Percentiles rank a stretch among this genome's conserved stretches.
Conservation (phyloP, 2,329 filamentous ascomycete genomes). For the Penicillium sp. region DNA sequence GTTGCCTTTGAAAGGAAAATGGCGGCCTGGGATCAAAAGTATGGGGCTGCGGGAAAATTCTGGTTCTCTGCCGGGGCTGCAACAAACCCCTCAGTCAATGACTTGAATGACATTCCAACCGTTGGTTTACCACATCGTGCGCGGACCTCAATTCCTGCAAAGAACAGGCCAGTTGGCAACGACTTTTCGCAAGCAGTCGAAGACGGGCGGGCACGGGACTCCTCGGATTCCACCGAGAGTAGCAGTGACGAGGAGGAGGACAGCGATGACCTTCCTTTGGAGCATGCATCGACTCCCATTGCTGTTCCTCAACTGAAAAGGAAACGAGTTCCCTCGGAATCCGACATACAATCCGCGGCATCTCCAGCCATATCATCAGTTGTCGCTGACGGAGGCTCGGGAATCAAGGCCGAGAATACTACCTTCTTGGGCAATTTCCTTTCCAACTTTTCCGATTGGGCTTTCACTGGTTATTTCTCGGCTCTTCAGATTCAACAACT, state of each 20-base stretch:
- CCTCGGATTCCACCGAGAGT: constrained; percentile 37
- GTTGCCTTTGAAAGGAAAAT: constrained; percentile 59
- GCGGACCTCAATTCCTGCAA: constrained; percentile 10
- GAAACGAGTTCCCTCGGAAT: constrained; percentile 44
- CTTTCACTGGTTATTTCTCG: constrained; percentile 49
- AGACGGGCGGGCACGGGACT: constrained; percentile 25
- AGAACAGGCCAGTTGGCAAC: constrained; percentile 13
- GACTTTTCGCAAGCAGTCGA: constrained; percentile 15
- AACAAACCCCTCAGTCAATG: constrained; percentile 12
- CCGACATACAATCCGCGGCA: constrained; percentile 37
- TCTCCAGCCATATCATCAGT: constrained; percentile 37
- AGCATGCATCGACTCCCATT: constrained; percentile 30
- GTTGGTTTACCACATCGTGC: constrained; percentile 44
- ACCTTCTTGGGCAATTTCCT: constrained; percentile 48
- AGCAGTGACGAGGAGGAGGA: constrained; percentile 24
- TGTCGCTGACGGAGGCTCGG: constrained; percentile 26
- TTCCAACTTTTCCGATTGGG: constrained; percentile 48
- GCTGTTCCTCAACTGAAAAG: constrained; percentile 38
- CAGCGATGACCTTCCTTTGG: constrained; percentile 36
- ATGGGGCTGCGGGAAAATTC: constrained; percentile 56
- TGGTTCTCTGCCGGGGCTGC: constrained; percentile 39
- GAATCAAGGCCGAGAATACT: constrained; percentile 39
- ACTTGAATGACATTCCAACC: constrained; percentile 43
- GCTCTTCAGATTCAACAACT: constrained; percentile 39
- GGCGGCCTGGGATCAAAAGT: constrained; percentile 59